Evolutionary conservation across 208 protist genomes (phyloP).

Genomic region (Zelonia costaricensis): DNA sequence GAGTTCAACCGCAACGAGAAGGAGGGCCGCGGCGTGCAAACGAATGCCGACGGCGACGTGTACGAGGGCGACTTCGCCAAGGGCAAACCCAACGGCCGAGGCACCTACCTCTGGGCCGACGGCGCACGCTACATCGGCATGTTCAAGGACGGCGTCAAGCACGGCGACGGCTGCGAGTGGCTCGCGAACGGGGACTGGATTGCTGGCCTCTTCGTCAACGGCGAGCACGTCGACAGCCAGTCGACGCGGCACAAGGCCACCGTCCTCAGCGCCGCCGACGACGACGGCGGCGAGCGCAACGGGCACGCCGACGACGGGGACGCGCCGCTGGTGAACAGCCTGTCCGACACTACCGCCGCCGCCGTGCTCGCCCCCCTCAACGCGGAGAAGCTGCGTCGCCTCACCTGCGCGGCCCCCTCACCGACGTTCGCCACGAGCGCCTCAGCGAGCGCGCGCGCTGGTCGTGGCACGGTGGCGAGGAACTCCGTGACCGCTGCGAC

Average conservation of each 20-base stretch:
- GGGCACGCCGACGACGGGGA: background rate
- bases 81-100: constrained; percentile 75
- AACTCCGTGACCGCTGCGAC: too few species aligned
- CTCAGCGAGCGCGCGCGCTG: background rate
- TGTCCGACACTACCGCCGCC: constrained; percentile 28
- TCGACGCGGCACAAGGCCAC: constrained; percentile 46
- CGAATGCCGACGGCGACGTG: constrained; percentile 69
- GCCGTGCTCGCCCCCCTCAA: constrained; percentile 46
- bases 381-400: constrained; percentile 43
- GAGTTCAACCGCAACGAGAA: constrained; percentile 79
- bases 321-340: constrained; percentile 8
- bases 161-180: constrained; percentile 86
- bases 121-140: constrained; percentile 79
- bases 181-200: constrained; percentile 81
- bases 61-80: constrained; percentile 84
- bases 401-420: constrained; percentile 25
- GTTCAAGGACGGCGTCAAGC: constrained; percentile 84
- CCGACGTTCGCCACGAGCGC: constrained; percentile 7
- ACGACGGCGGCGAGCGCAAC: background rate
- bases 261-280: constrained; percentile 7
- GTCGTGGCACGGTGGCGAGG: too few species aligned
- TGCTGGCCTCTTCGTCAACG: constrained; percentile 68
- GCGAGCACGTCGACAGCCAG: constrained; percentile 70
- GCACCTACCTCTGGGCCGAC: constrained; percentile 82
- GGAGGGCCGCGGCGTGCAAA: constrained; percentile 75